These are phyloP conservation scores for Fusarium mundagurra DNA, from an alignment of 2,329 filamentous ascomycete genomes.

Conservation along the genomic window DNA sequence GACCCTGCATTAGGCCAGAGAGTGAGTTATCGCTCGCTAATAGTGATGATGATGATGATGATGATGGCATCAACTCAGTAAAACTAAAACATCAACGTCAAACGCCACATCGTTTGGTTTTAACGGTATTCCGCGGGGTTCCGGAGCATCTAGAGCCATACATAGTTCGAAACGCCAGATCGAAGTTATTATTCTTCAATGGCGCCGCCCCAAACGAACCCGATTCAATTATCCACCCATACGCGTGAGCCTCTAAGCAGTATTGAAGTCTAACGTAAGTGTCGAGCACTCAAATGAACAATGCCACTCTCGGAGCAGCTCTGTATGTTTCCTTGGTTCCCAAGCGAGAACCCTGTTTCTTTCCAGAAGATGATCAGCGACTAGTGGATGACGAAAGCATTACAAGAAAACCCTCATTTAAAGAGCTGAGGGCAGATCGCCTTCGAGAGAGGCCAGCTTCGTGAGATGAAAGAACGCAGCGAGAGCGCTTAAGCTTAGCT, in stretches of 20 bases:
- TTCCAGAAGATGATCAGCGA: conserved; percentile 2
- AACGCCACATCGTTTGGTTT: conserved; percentile 27
- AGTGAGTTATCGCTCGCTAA: conserved; percentile 7
- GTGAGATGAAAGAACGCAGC: conserved; percentile 18
- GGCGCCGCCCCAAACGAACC: conserved; percentile 21
- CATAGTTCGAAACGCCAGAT: conserved; percentile 3
- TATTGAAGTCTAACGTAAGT: background rate
- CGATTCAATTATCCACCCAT: background rate
- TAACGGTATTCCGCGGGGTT: conserved; percentile 1
- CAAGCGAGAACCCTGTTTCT: conserved; percentile 11
- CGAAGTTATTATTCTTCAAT: conserved; percentile 1
- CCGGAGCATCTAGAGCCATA: conserved; percentile 10
- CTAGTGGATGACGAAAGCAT: conserved; percentile 25
- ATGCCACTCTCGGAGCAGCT: background rate
- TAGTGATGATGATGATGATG: background rate
- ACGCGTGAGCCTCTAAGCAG: background rate
- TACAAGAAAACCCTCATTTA: conserved; percentile 8
- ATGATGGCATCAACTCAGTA: conserved; percentile 8
- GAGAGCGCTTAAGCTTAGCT: conserved; percentile 9
- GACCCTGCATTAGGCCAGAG: conserved; percentile 16
- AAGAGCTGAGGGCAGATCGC: conserved; percentile 11
- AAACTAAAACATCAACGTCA: conserved; percentile 23
- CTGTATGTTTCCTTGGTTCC: background rate
- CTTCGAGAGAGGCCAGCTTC: conserved; percentile 4
- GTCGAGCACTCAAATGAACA: background rate